Conservation (phyloP, 257 asterid species). For the Solanum etuberosum region DNA sequence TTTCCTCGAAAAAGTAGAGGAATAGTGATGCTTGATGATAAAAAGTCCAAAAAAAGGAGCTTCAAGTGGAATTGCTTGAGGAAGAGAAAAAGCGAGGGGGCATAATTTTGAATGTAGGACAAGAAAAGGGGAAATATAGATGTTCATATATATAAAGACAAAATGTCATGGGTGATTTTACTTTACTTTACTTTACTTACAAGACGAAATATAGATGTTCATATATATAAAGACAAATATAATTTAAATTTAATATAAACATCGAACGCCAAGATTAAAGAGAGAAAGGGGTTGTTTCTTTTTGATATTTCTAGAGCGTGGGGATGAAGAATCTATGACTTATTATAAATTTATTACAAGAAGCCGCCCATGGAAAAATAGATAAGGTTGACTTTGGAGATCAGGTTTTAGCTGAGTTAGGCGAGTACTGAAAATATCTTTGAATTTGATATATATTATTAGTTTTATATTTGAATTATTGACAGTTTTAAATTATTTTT, state of each 20-base stretch:
- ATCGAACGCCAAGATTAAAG: accelerated
- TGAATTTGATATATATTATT: no score
- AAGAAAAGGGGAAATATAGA: neutral
- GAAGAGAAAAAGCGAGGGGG: neutral
- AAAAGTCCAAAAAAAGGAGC: neutral
- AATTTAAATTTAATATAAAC: neutral
- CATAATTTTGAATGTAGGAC: neutral
- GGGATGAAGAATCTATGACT: neutral
- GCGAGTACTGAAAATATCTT: accelerated
- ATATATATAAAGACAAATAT: no score
- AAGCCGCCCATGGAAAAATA: neutral
- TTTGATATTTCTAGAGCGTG: neutral
- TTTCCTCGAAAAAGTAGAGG: neutral
- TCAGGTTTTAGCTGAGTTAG: neutral
- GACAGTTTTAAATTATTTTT: no score
- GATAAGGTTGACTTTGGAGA: neutral
- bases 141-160: neutral
- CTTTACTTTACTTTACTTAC: neutral
- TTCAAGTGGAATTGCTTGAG: neutral
- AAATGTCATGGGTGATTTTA: neutral
- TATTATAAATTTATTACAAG: neutral
- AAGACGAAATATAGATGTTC: no score
- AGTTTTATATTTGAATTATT: no score
- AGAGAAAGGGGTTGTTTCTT: neutral
- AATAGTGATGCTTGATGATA: neutral